These are phyloP conservation scores for Penicillium mononematosum DNA, from an alignment of 495 filamentous ascomycete species.

Conservation along the genomic window DNA sequence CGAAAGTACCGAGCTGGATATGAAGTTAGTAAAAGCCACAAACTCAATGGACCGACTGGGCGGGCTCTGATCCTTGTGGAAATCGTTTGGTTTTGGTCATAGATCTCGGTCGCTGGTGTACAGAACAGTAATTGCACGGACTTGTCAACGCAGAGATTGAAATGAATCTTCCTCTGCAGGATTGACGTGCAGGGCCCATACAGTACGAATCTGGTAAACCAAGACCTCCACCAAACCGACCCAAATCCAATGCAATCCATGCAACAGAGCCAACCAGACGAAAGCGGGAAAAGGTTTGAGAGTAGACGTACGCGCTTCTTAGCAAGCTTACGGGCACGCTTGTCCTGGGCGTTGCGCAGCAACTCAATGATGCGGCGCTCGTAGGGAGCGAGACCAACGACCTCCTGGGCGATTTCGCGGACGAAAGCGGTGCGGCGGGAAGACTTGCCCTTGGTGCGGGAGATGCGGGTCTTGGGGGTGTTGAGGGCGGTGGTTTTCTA, in stretches of 20 bases:
- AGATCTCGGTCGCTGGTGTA: background rate
- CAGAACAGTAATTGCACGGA: background rate
- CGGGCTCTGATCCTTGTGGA: background rate
- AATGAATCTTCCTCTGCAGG: background rate
- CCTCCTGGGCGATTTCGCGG: constrained; percentile 92
- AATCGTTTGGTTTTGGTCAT: background rate
- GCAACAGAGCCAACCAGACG: background rate
- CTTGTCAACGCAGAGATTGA: background rate
- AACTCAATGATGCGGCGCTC: constrained; percentile 98
- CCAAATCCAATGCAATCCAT: constrained; percentile 8
- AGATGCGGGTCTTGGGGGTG: constrained; percentile 81
- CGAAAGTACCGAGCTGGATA: constrained; percentile 86
- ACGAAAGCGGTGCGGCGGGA: constrained; percentile 94
- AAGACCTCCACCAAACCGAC: background rate
- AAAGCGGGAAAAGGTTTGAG: background rate
- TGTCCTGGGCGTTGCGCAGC: constrained; percentile 97
- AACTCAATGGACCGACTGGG: background rate
- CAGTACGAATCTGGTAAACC: background rate
- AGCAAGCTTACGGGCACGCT: constrained; percentile 97
- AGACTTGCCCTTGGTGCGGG: constrained; percentile 84
- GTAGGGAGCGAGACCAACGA: constrained; percentile 86
- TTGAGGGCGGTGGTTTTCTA: constrained; percentile 87
- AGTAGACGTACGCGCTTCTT: constrained; percentile 84
- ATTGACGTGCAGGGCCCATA: background rate
- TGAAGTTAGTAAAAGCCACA: constrained; percentile 21